Evolutionary conservation across 2,329 filamentous ascomycete species (phyloP).

Genomic region (Sporothrix brasiliensis): DNA sequence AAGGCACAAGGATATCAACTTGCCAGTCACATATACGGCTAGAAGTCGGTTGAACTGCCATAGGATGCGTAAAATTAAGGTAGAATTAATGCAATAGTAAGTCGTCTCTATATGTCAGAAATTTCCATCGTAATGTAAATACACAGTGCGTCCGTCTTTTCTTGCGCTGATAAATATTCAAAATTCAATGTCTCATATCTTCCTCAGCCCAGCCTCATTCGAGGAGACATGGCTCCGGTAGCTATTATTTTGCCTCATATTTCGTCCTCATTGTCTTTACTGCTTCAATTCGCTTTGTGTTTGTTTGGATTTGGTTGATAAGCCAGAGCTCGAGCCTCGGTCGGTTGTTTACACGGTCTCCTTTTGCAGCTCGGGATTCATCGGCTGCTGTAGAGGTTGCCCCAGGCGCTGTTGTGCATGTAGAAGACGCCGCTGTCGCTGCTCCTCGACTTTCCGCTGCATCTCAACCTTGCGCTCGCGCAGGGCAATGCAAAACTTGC

Average conservation of each 20-base stretch:
- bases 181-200: neutral
- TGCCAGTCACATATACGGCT: conserved; percentile 5
- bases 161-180: conserved; percentile 1
- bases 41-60: neutral
- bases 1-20: conserved; percentile 13
- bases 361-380: neutral
- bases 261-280: neutral
- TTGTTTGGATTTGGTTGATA: neutral
- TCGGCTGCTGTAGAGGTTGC: neutral
- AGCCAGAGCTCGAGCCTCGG: neutral
- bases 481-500: conserved; percentile 65
- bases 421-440: conserved; percentile 36
- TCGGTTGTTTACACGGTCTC: conserved; percentile 20
- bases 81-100: conserved; percentile 8
- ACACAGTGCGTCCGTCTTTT: conserved; percentile 7
- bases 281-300: neutral
- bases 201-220: neutral
- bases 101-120: conserved; percentile 9
- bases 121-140: neutral
- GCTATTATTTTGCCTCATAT: neutral
- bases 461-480: conserved; percentile 55
- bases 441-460: conserved; percentile 47
- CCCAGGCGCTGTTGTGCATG: neutral
- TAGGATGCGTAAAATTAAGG: neutral
- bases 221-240: neutral